A percentile compares a stretch with the other conserved stretches of the same genome.
Conservation (phyloP, 2,329 filamentous ascomycete genomes). For the Colletotrichum gigasporum region DNA sequence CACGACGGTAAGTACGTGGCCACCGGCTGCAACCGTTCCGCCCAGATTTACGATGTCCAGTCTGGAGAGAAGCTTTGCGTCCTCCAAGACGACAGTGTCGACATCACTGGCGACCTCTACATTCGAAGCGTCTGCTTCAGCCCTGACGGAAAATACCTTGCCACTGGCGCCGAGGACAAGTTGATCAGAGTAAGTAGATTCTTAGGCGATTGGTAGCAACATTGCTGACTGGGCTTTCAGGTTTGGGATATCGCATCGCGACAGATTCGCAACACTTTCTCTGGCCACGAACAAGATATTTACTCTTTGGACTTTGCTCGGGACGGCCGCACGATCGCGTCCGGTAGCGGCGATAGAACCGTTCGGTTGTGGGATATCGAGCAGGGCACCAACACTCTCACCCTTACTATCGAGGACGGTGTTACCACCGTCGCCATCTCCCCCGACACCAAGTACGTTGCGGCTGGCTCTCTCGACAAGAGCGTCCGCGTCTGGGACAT, state of each 20-base stretch:
- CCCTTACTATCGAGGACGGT: slow-evolving; percentile 92
- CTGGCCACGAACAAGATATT: slow-evolving; percentile 98
- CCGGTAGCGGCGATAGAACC: slow-evolving; percentile 92
- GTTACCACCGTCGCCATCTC: slow-evolving; percentile 98
- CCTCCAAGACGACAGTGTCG: slow-evolving; percentile 87
- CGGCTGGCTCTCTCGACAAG: slow-evolving; percentile 95
- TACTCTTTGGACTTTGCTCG: slow-evolving; percentile 96
- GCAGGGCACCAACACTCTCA: slow-evolving; percentile 81
- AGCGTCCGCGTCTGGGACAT: slow-evolving; percentile 98
- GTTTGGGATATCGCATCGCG: slow-evolving; percentile 93
- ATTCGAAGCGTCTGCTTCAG: slow-evolving; percentile 99
- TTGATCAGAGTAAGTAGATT: slow-evolving; percentile 82
- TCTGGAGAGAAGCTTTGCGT: slow-evolving; percentile 89
- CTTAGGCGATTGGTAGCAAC: neutral
- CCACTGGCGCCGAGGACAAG: slow-evolving; percentile 97
- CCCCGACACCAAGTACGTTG: slow-evolving; percentile 92
- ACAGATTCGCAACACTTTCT: slow-evolving; percentile 90
- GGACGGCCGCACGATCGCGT: slow-evolving; percentile 93
- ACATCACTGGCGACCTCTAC: slow-evolving; percentile 91
- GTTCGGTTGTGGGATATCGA: slow-evolving; percentile 98
- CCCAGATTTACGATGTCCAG: slow-evolving; percentile 97
- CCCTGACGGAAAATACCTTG: slow-evolving; percentile 91
- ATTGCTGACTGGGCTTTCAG: slow-evolving; percentile 52
- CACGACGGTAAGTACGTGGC: slow-evolving; percentile 95
- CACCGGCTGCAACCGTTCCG: slow-evolving; percentile 97